These are phyloP conservation scores for Massariosphaeria phaeospora DNA, from an alignment of 495 filamentous ascomycete species.

Conservation along the genomic window DNA sequence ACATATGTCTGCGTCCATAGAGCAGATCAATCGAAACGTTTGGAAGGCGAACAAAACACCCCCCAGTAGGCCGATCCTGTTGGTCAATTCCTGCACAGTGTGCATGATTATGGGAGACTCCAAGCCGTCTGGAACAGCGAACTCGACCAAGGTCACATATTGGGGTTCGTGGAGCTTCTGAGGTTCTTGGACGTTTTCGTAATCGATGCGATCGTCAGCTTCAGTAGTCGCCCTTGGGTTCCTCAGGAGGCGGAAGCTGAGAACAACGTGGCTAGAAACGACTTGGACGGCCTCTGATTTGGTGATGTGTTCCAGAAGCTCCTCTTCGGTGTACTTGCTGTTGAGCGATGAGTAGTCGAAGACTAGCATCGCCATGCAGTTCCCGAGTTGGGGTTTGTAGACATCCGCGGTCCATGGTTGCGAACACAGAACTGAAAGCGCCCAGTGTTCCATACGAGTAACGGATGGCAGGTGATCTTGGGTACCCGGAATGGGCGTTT, in stretches of 20 bases:
- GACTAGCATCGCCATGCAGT: not conserved
- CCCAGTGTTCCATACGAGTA: constrained; percentile 1
- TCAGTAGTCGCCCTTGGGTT: too few species aligned
- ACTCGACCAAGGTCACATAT: not conserved
- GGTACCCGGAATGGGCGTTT: constrained; percentile 5
- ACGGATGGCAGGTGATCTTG: constrained; percentile 3
- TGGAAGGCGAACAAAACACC: not conserved
- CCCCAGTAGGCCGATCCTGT: not conserved
- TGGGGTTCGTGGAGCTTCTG: constrained; percentile 1
- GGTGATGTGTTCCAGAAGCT: too few species aligned
- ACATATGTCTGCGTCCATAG: not conserved
- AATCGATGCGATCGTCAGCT: not conserved
- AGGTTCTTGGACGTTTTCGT: not conserved
- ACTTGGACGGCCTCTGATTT: too few species aligned
- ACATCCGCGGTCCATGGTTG: not conserved
- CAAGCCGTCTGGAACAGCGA: not conserved
- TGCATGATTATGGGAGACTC: not conserved
- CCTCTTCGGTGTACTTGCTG: not conserved
- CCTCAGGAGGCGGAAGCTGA: not conserved
- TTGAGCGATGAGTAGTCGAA: too few species aligned
- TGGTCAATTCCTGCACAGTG: not conserved
- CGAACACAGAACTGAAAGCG: not conserved
- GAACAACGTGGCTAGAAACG: too few species aligned
- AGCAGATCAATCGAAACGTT: not conserved
- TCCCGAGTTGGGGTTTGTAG: not conserved